Percentiles rank a stretch among this genome's conserved stretches.
These are phyloP conservation scores for Fusarium piperis DNA, from an alignment of 2,329 filamentous ascomycete genomes.

Conservation along the genomic window DNA sequence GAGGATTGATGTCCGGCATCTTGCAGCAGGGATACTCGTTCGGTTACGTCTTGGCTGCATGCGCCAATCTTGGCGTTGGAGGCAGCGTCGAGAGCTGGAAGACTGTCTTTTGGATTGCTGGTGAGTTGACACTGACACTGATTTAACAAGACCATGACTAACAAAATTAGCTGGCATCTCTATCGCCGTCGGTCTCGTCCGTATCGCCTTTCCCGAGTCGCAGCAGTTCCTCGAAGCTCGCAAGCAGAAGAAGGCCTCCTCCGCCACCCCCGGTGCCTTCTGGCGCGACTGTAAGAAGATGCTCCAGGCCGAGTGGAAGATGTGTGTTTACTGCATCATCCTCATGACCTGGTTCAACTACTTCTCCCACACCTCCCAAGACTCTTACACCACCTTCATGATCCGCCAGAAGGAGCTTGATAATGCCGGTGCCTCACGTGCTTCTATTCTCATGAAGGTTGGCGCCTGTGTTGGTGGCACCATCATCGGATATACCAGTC, in stretches of 20 bases:
- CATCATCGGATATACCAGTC: slow-evolving; percentile 77
- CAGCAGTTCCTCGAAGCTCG: slow-evolving; percentile 78
- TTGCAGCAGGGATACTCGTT: slow-evolving; percentile 84
- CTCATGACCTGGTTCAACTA: slow-evolving; percentile 82
- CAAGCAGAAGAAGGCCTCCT: slow-evolving; percentile 58
- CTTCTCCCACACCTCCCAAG: slow-evolving; percentile 83
- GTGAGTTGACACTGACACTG: slow-evolving; percentile 32
- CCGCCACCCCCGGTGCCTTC: slow-evolving; percentile 62
- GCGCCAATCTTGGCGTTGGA: slow-evolving; percentile 78
- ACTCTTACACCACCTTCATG: slow-evolving; percentile 86
- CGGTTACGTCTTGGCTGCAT: slow-evolving; percentile 82
- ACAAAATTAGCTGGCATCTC: slow-evolving; percentile 65
- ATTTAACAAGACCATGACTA: background rate
- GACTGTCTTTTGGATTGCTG: slow-evolving; percentile 77
- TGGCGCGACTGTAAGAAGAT: slow-evolving; percentile 76
- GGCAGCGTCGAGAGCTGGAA: slow-evolving; percentile 74
- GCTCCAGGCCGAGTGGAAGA: slow-evolving; percentile 76
- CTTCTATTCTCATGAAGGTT: slow-evolving; percentile 83
- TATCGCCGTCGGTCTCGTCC: slow-evolving; percentile 73
- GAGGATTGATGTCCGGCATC: slow-evolving; percentile 84
- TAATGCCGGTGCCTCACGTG: slow-evolving; percentile 72
- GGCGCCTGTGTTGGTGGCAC: slow-evolving; percentile 80
- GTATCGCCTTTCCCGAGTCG: slow-evolving; percentile 77
- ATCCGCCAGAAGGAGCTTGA: slow-evolving; percentile 74
- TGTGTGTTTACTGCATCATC: slow-evolving; percentile 80